Conservation (phyloP, 108 stramenopile species). For the Stephanodiscus triporus region DNA sequence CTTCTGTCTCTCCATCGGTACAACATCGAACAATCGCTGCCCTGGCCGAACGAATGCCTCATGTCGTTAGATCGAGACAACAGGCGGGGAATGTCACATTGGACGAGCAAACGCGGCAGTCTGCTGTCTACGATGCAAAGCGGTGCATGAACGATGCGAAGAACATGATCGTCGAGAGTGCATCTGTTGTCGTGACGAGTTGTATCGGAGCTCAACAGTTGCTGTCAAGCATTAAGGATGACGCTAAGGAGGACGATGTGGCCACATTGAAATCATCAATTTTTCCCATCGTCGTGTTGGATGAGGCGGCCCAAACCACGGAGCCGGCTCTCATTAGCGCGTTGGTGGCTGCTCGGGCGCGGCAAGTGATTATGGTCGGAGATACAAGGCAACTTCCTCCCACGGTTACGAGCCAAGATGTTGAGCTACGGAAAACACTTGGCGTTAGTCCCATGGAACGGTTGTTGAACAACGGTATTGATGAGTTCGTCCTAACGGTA, state of each 20-base stretch:
- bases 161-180: conserved; percentile 41
- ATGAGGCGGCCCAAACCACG: conserved; percentile 79
- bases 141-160: conserved; percentile 45
- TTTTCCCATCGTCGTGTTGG: conserved; percentile 68
- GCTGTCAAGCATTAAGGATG: conserved; percentile 21
- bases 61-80: conserved; percentile 48
- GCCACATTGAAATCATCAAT: not conserved
- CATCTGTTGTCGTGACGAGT: conserved; percentile 70
- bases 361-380: conserved; percentile 71
- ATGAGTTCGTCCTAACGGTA: conserved; percentile 43
- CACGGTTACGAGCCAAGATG: conserved; percentile 49
- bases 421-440: conserved; percentile 52
- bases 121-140: conserved; percentile 43
- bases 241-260: conserved; percentile 17
- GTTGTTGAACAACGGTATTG: conserved; percentile 57
- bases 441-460: conserved; percentile 74
- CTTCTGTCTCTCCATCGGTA: conserved; percentile 60
- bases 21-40: conserved; percentile 69
- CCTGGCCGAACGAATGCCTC: conserved; percentile 57
- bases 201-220: conserved; percentile 76
- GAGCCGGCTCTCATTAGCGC: conserved; percentile 76
- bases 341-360: conserved; percentile 56
- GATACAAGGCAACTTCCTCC: conserved; percentile 77
- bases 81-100: conserved; percentile 26
- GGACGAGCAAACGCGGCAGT: conserved; percentile 21